Conservation (phyloP, 495 filamentous ascomycete species). For the Antarctomyces pellizariae region DNA sequence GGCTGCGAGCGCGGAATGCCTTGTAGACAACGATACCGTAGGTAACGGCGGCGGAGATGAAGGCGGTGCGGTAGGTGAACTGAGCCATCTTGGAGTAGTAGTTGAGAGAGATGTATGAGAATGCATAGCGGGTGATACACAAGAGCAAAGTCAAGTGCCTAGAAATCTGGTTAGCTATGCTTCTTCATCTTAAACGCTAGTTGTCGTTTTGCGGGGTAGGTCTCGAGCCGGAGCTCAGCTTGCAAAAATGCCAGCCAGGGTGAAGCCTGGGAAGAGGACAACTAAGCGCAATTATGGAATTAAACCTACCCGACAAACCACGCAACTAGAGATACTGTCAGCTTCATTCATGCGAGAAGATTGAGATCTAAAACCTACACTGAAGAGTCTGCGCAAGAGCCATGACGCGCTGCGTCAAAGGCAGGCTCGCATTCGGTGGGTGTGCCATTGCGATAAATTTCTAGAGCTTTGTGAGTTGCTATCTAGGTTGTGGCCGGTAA, state of each 20-base stretch:
- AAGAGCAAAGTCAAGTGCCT: conserved; percentile 71
- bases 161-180: conserved; percentile 3
- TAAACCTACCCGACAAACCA: conserved; percentile 79
- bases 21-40: conserved; percentile 99
- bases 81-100: conserved; percentile 46
- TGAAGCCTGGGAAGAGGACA: neutral
- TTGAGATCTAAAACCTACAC: conserved; percentile 27
- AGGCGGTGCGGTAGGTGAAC: conserved; percentile 72
- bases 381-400: conserved; percentile 70
- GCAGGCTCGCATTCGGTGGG: conserved; percentile 45
- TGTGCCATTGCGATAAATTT: conserved; percentile 44
- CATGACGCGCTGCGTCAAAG: conserved; percentile 50
- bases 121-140: conserved; percentile 52
- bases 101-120: conserved; percentile 72
- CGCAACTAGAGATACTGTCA: conserved; percentile 20
- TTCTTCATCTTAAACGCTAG: conserved; percentile 2
- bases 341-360: conserved; percentile 4
- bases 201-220: neutral
- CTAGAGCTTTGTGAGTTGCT: too few species aligned
- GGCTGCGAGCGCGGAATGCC: conserved; percentile 63
- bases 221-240: neutral
- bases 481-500: neutral
- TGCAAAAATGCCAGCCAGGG: neutral
- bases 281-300: neutral
- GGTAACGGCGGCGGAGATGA: conserved; percentile 66